Evolutionary conservation across 257 asterid genomes (phyloP), one percentile per base, ranked within the genome.

Genomic region (Solanum acaule): DNA sequence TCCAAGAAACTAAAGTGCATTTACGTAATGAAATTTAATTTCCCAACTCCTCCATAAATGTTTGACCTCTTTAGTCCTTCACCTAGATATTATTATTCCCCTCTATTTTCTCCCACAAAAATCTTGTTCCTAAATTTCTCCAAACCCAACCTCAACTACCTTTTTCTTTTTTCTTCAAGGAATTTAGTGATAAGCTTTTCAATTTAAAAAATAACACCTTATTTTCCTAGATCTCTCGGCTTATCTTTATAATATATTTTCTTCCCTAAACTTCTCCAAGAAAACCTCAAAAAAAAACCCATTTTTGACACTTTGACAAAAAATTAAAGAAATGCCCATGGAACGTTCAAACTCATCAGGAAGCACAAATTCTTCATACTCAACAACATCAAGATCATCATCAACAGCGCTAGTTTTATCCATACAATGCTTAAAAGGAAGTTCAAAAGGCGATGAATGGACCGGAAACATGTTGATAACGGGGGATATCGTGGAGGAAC

Each of bases 401-500:
- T 73, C 90, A 46, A 65, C 92, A 22, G n/a, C n/a, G n/a, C 37
- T 90, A 20, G 98, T 96, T 0, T 90, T 96, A 15, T 96, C 99
- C 0, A 93, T 96, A 52, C 96, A 96, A 34, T 96, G 99, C 92
- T 86, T 96, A 34, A 95, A 95, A 72, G 98, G 99, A 25, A 92
- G 93, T 83, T 94, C 98, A 5, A 92, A 90, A 87, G 94, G 91
- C 88, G 99, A 92, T 27, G 98, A 96, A 84, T 95, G 99, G 98
- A 91, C 96, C 25, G 96, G 95, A 18, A 94, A 90, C 89, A 92
- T 93, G 93, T 94, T 96, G 10, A 98, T 94, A 87, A 96, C 99
- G 10, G 99, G 98, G 7, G 99, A 96, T 91, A 94, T 96, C 34
- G 99, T 96, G 12, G 99, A 96, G 89, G 98, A 93, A 88, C 37